Evolutionary conservation across 148 eudicot species (phyloP).

Genomic region (Rhododendron kiyosumense): DNA sequence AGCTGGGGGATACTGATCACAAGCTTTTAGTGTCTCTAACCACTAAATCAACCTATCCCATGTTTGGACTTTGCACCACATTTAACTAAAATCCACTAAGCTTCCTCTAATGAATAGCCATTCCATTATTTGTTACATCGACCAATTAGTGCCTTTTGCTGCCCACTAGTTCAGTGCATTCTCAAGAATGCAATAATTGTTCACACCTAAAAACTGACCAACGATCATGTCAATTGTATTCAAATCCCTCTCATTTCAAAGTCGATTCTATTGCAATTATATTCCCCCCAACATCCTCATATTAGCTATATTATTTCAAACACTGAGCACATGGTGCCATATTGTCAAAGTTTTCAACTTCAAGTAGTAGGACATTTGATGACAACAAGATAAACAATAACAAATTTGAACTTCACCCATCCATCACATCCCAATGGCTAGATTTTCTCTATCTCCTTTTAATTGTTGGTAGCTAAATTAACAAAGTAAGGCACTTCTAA

Average conservation of each 20-base stretch:
- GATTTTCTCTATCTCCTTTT: background rate
- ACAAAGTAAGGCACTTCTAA: background rate
- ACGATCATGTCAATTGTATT: background rate
- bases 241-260: background rate
- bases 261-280: background rate
- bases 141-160: background rate
- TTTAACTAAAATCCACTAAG: background rate
- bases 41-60: background rate
- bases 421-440: background rate
- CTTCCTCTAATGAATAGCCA: background rate
- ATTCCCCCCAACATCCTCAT: background rate
- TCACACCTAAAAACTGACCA: background rate
- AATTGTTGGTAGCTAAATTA: background rate
- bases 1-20: background rate
- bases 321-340: background rate
- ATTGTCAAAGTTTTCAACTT: background rate
- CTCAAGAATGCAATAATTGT: background rate
- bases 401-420: background rate
- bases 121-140: background rate
- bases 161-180: background rate
- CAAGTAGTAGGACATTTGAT: background rate
- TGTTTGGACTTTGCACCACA: background rate
- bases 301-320: background rate
- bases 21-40: background rate
- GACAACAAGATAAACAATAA: background rate